Evolutionary conservation across 106 monocot species (phyloP).

Genomic region (Allium cepa): DNA sequence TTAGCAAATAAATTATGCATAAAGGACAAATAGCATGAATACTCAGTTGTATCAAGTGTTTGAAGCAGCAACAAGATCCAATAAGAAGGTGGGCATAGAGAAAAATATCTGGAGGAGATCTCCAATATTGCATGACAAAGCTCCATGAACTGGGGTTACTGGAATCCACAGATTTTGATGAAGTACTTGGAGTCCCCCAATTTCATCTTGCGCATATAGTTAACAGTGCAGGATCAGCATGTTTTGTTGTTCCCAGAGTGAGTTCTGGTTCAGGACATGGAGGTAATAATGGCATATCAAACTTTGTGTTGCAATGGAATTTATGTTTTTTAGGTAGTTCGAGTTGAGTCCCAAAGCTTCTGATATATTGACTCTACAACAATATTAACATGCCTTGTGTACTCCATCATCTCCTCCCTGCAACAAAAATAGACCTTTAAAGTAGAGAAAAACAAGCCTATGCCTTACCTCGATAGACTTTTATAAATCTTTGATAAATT

Average conservation of each 20-base stretch:
- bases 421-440: background rate
- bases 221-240: conserved; percentile 52
- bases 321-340: conserved; percentile 33
- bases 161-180: conserved; percentile 41
- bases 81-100: background rate
- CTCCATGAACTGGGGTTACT: conserved; percentile 29
- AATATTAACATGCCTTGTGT: background rate
- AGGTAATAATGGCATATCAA: conserved; percentile 50
- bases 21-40: too few relatives aligned
- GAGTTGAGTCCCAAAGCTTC: conserved; percentile 20
- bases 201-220: conserved; percentile 54
- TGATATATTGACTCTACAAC: conserved; percentile 3
- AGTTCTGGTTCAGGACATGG: conserved; percentile 66
- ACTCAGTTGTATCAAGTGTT: background rate
- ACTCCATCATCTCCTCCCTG: conserved; percentile 12
- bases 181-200: conserved; percentile 63
- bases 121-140: conserved; percentile 54
- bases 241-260: conserved; percentile 48
- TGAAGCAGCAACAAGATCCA: background rate
- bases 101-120: conserved; percentile 63
- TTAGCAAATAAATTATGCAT: too few relatives aligned
- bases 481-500: background rate
- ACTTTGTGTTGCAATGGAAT: conserved; percentile 26
- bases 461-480: too few relatives aligned
- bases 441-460: too few relatives aligned